phyloP scores from a whole-genome alignment of 768 basidiomycete species.

The Rhodotorula taiwanensis region DNA sequence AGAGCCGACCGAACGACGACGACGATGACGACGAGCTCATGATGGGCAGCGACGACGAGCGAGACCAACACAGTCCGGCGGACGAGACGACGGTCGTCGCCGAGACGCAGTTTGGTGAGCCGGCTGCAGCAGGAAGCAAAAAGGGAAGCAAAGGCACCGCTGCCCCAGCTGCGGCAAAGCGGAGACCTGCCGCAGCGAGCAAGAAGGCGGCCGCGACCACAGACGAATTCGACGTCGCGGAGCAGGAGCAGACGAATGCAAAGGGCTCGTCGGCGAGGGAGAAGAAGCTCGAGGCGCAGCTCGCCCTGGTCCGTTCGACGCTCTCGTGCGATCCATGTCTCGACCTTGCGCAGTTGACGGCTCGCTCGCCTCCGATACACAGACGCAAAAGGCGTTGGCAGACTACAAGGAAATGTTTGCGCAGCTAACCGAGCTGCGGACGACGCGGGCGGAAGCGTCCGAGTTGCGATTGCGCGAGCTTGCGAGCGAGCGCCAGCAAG shows the following conservation, averaged over 20 bases:
- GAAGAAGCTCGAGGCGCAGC: slow-evolving; percentile 25
- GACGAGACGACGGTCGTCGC: slow-evolving; percentile 15
- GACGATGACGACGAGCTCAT: slow-evolving; percentile 4
- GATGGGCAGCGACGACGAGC: not conserved
- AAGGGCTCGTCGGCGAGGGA: slow-evolving; percentile 7
- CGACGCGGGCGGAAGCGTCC: slow-evolving; percentile 25
- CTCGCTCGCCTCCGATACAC: not conserved
- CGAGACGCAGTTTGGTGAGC: slow-evolving; percentile 21
- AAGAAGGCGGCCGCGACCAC: too few species aligned
- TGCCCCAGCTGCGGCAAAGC: not conserved
- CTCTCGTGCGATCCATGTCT: too few species aligned
- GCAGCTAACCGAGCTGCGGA: slow-evolving; percentile 21
- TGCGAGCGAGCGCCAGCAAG: slow-evolving; percentile 14
- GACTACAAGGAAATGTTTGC: not conserved
- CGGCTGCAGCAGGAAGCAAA: not conserved
- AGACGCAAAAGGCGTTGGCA: slow-evolving; percentile 15
- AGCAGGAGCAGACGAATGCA: not conserved
- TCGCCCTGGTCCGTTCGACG: slow-evolving; percentile 18
- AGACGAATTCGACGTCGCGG: too few species aligned
- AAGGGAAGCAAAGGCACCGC: slow-evolving; percentile 1
- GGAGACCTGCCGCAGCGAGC: not conserved
- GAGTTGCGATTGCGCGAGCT: slow-evolving; percentile 22
- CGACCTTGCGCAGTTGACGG: too few species aligned
- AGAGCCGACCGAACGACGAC: not conserved
- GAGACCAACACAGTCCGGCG: too few species aligned